Evolutionary conservation across 177 flowering plant species (phyloP).

Genomic region (Telopea speciosissima): DNA sequence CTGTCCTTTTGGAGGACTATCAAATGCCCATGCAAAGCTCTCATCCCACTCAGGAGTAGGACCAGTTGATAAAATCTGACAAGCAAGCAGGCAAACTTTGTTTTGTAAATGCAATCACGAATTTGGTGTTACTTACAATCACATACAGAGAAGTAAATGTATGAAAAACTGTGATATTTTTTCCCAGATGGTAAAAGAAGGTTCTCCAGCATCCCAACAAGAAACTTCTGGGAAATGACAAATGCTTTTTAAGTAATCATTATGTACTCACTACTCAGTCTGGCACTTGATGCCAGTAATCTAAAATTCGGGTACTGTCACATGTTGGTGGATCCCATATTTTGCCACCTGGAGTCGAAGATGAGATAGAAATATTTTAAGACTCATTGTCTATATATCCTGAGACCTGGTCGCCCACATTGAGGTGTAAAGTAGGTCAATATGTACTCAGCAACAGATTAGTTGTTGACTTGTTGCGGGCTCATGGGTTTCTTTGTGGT

Average conservation of each 20-base stretch:
- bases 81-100: background rate
- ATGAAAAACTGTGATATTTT: background rate
- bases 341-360: background rate
- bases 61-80: conserved; percentile 78
- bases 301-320: background rate
- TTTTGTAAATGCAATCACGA: background rate
- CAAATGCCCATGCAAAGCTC: conserved; percentile 81
- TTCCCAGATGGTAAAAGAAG: background rate
- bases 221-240: too few species aligned
- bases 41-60: conserved; percentile 90
- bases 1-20: conserved; percentile 96
- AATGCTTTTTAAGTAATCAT: too few species aligned
- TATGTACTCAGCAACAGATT: too few species aligned
- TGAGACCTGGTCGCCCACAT: too few species aligned
- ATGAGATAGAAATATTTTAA: background rate
- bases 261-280: background rate
- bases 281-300: background rate
- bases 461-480: too few species aligned
- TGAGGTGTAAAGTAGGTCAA: too few species aligned
- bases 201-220: background rate
- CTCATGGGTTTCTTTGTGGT: too few species aligned
- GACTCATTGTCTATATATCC: too few species aligned
- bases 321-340: background rate
- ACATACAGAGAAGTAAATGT: background rate
- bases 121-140: background rate